Conservation (phyloP, 441 rosid genomes). For the Francoa sonchifolia region DNA sequence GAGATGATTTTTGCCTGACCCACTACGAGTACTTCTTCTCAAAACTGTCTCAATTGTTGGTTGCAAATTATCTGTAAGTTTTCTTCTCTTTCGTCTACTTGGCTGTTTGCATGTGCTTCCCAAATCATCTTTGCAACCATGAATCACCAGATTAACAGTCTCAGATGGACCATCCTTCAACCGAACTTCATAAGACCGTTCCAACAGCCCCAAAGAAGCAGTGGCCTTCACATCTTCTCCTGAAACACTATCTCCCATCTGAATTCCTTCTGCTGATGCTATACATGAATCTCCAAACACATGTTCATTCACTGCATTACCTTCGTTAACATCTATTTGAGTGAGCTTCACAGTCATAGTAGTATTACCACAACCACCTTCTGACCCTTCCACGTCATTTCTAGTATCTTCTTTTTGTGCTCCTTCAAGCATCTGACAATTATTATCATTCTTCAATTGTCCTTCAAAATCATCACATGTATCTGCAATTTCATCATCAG, state of each 20-base stretch:
- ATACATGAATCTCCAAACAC: conserved; percentile 4
- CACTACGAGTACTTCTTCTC: conserved; percentile 84
- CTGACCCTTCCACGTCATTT: conserved; percentile 6
- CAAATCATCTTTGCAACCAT: conserved; percentile 24
- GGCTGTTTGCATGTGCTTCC: conserved; percentile 22
- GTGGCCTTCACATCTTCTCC: conserved; percentile 12
- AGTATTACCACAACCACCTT: background rate
- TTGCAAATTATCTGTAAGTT: conserved; percentile 20
- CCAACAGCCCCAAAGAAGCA: conserved; percentile 11
- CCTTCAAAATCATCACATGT: conserved; percentile 12
- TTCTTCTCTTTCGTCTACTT: conserved; percentile 46
- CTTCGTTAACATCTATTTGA: background rate
- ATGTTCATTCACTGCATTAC: conserved; percentile 2
- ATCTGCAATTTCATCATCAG: conserved; percentile 37
- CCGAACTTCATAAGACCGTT: conserved; percentile 15
- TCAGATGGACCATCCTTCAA: conserved; percentile 15
- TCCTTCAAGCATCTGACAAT: conserved; percentile 14
- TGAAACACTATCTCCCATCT: conserved; percentile 18
- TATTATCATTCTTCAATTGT: conserved; percentile 11
- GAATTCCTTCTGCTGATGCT: conserved; percentile 19
- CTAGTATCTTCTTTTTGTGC: conserved; percentile 8
- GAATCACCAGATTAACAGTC: conserved; percentile 13
- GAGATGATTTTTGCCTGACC: conserved; percentile 26
- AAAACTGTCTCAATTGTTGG: conserved; percentile 32
- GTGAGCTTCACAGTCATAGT: conserved; percentile 3